Evolutionary conservation across 495 filamentous ascomycete species (phyloP).

Genomic region (Venustampulla echinocandica): DNA sequence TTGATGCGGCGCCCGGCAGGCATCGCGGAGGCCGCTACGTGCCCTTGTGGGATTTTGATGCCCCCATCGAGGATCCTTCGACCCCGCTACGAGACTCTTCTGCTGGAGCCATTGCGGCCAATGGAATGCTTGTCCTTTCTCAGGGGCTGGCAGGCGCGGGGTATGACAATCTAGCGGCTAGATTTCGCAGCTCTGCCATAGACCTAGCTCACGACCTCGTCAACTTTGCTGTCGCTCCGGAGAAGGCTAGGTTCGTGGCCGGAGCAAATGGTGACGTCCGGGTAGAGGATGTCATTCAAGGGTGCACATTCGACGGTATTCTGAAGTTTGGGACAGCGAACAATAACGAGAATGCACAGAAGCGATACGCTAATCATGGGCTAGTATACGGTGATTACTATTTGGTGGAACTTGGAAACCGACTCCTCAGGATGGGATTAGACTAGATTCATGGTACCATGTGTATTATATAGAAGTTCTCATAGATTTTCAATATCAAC

Average conservation of each 20-base stretch:
- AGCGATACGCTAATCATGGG: slow-evolving; percentile 25
- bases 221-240: neutral
- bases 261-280: neutral
- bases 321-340: slow-evolving; percentile 30
- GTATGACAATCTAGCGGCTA: slow-evolving; percentile 2
- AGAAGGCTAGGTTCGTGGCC: slow-evolving; percentile 11
- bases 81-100: slow-evolving; percentile 28
- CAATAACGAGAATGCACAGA: slow-evolving; percentile 24
- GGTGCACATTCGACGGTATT: slow-evolving; percentile 19
- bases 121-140: slow-evolving; percentile 32
- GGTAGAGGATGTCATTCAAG: slow-evolving; percentile 7
- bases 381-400: slow-evolving; percentile 41
- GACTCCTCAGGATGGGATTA: slow-evolving; percentile 18
- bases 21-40: too few relatives aligned
- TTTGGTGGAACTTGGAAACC: slow-evolving; percentile 34
- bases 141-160: slow-evolving; percentile 17
- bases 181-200: slow-evolving; percentile 29
- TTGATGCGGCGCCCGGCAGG: too few relatives aligned
- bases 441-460: neutral
- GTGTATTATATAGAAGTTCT: neutral
- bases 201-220: slow-evolving; percentile 16
- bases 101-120: slow-evolving; percentile 31
- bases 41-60: slow-evolving; percentile 32
- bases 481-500: neutral
- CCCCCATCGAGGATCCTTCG: slow-evolving; percentile 20